A percentile compares a stretch with the other conserved stretches of the same genome.
phyloP scores from a whole-genome alignment of 345 rosid species.

The Raphanus sativus region DNA sequence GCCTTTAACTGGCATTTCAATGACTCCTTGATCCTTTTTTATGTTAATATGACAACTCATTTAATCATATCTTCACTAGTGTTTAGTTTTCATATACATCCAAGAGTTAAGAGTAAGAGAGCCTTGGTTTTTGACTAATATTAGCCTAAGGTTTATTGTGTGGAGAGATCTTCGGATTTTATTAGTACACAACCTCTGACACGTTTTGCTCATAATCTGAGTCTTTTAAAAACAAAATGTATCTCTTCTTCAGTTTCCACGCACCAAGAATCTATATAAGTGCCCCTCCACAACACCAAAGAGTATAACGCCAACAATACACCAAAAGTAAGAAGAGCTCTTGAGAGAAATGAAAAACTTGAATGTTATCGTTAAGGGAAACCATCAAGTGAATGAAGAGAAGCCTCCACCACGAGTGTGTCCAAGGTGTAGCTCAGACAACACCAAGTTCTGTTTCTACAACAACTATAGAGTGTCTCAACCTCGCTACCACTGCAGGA shows the following conservation, averaged over 20 bases:
- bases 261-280: slow-evolving; percentile 7
- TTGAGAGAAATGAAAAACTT: slow-evolving; percentile 6
- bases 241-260: not conserved
- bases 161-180: slow-evolving; percentile 6
- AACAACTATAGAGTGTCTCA: slow-evolving; percentile 30
- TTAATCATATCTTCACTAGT: not conserved
- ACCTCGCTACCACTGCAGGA: slow-evolving; percentile 31
- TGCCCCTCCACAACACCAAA: not conserved
- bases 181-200: not conserved
- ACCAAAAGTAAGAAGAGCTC: not conserved
- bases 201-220: slow-evolving; percentile 20
- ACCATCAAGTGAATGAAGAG: slow-evolving; percentile 10
- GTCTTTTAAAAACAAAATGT: not conserved
- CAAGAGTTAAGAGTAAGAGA: not conserved
- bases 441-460: slow-evolving; percentile 35
- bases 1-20: not conserved
- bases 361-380: not conserved
- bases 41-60: not conserved
- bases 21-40: not conserved
- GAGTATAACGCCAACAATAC: not conserved
- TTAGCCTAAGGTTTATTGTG: slow-evolving; percentile 16
- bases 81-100: slow-evolving; percentile 4
- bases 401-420: slow-evolving; percentile 27
- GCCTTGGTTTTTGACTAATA: not conserved
- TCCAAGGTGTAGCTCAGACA: slow-evolving; percentile 30